Base-by-base conservation (phyloP, 495 filamentous ascomycete genomes). In the Daldinia decipiens region DNA sequence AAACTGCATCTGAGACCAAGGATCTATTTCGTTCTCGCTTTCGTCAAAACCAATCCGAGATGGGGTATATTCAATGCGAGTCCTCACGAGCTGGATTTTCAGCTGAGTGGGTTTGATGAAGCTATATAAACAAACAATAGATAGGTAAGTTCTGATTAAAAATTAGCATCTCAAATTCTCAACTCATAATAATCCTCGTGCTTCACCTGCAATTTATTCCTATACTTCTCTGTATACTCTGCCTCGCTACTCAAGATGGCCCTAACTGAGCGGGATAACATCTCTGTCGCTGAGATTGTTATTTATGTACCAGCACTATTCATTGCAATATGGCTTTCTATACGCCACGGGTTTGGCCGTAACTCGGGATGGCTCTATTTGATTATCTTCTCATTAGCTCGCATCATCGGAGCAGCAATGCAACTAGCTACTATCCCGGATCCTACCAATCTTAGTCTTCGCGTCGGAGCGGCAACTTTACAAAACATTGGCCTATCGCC, bases 281-380 rank as follows among this genome's bases (percentile, higher is more conserved):
- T 81, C 59, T 68, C 80, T 9, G 79, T 81, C 45, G 77, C 74
- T 8, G 55, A 77, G 45, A 70, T 82, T 45, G 39, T 65, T n/a
- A 15, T 81, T 59, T 82, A 74, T 61, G 7, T 59, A 5, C 75
- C 75, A 7, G 27, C 65, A 34, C 65, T 82, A 7, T 29, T 67
- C 38, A 21, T 78, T 39, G 77, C 74, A 39, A 64, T 75, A 54
- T 60, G 74, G 45, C 76, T 82, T 0, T 56, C 68, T 39, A 12
- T 73, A 38, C 72, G 73, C 26, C 79, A 82, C 34, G 77, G 79
- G 39, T 77, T 81, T 70, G 40, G 73, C 15, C 74, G 61, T 19
- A 77, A 66, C 60, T 70, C 77, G 21, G 79, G 75, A 51, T 81
- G 75, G 76, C 45, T 78, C 3, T 75, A 73, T 66, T 40, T 82